A percentile compares a stretch with the other conserved stretches of the same genome.
Conservation (phyloP, 345 rosid species). For the Eucalyptus pauciflora region DNA sequence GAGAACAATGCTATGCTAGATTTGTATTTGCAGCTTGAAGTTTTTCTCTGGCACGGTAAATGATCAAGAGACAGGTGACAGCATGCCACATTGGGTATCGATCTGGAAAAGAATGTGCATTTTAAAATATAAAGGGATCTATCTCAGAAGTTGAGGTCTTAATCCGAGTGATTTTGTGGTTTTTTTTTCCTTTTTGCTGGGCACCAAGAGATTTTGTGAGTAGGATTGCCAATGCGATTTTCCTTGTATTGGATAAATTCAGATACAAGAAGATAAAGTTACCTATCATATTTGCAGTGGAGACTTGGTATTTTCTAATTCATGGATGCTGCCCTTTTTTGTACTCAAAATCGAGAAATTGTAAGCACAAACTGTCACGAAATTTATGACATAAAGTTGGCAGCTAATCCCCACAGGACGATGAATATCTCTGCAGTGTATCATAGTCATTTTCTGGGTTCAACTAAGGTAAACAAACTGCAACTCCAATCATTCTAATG, state of each 20-base stretch:
- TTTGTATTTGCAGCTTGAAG: neutral
- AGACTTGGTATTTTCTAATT: neutral
- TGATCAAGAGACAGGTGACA: neutral
- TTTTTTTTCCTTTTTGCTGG: neutral
- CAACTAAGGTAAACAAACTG: neutral
- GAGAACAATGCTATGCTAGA: neutral
- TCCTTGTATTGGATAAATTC: neutral
- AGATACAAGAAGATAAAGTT: neutral
- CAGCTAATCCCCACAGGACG: neutral
- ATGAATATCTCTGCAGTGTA: neutral
- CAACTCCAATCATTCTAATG: neutral
- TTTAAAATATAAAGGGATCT: neutral
- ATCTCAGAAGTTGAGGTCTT: neutral
- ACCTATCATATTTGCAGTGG: neutral
- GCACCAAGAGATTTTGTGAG: neutral
- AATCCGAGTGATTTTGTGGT: neutral
- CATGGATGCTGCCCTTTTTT: neutral
- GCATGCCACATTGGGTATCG: accelerated
- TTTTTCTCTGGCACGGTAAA: neutral
- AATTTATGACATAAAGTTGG: neutral
- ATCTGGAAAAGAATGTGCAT: neutral
- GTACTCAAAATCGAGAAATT: neutral
- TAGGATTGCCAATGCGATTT: neutral
- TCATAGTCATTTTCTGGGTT: neutral
- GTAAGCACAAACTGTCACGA: neutral